Percentiles rank a stretch among this genome's conserved stretches.
Evolutionary conservation across 208 protist genomes (phyloP).

Genomic region (Spongospora subterranea): DNA sequence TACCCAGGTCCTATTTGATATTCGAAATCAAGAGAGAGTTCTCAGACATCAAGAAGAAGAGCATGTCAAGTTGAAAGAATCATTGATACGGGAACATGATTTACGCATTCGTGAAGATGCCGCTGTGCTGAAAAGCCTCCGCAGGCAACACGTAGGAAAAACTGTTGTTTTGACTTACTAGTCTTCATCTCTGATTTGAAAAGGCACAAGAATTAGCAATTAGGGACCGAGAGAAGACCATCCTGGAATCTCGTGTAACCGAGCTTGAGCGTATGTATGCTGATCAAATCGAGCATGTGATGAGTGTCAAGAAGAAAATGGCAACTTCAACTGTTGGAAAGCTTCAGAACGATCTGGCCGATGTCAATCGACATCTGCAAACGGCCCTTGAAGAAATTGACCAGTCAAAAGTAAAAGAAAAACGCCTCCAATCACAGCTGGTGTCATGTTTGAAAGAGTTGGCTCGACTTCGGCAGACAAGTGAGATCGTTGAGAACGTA

Average conservation of each 20-base stretch:
- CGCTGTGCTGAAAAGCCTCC: neutral
- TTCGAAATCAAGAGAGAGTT: slow-evolving; percentile 3
- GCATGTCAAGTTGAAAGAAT: slow-evolving; percentile 30
- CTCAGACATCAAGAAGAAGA: slow-evolving; percentile 33
- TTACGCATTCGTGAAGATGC: neutral
- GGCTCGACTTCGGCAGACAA: slow-evolving; percentile 3
- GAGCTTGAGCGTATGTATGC: neutral
- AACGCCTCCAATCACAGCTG: slow-evolving; percentile 27
- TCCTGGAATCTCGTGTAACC: neutral
- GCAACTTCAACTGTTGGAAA: neutral
- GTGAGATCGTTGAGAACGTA: slow-evolving; percentile 44
- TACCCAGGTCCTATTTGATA: neutral
- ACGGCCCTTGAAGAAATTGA: neutral
- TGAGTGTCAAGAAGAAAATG: slow-evolving; percentile 8
- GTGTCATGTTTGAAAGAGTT: slow-evolving; percentile 2
- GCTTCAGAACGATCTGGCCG: neutral
- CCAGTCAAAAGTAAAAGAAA: neutral
- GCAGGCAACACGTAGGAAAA: slow-evolving; percentile 11
- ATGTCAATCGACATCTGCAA: neutral
- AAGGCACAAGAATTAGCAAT: neutral
- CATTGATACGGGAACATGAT: slow-evolving; percentile 8
- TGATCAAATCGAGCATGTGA: slow-evolving; percentile 1
- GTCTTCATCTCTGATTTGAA: neutral
- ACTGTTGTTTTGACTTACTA: neutral
- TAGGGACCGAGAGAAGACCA: neutral